Evolutionary conservation across 148 eudicot species (phyloP), one percentile per base, ranked within the genome.

Genomic region (Rhododendron griersonianum): DNA sequence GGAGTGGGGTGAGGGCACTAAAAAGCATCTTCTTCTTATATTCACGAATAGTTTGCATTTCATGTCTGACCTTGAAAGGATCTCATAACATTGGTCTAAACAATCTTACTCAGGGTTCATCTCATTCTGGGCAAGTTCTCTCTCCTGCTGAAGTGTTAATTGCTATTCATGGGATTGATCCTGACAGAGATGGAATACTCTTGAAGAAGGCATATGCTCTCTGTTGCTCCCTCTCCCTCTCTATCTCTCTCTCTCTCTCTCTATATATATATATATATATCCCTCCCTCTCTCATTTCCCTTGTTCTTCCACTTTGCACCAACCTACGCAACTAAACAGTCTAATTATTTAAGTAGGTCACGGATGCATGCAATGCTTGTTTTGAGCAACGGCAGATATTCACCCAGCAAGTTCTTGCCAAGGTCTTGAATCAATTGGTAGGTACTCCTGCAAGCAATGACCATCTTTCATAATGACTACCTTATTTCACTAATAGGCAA

Each of bases 341-440:
- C 48, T 53, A 23, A 80, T 88, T 25, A 80, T 48, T 81, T 77
- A 82, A 89, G 89, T 93, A 97, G 99, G 93, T 97, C 83, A 97
- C 95, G 35, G 99, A 97, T 89, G 98, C 98, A 59, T 97, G 99
- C 90, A 97, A 94, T 91, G 91, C 93, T 87, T 97, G 99, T 90
- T 97, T 97, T 88, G 96, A 95, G 89, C 98, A 93, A 90, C 91
- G 91, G 45, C 93, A 93, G 81, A 87, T 93, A 91, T 97, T 97
- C 84, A 92, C 99, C 33, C 99, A 97, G 90, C 98, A 95, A 91
- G 98, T 95, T 77, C 89, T 97, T 57, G 99, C 99, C 51, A 92
- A 93, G 88, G 99, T 95, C 86, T 89, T 97, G 89, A 97, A 97
- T 90, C 99, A 97, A 85, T 88, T 97, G 99, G 99, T 97, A 86